Conservation (phyloP, 495 filamentous ascomycete genomes). For the Aspergillus cristatus region DNA sequence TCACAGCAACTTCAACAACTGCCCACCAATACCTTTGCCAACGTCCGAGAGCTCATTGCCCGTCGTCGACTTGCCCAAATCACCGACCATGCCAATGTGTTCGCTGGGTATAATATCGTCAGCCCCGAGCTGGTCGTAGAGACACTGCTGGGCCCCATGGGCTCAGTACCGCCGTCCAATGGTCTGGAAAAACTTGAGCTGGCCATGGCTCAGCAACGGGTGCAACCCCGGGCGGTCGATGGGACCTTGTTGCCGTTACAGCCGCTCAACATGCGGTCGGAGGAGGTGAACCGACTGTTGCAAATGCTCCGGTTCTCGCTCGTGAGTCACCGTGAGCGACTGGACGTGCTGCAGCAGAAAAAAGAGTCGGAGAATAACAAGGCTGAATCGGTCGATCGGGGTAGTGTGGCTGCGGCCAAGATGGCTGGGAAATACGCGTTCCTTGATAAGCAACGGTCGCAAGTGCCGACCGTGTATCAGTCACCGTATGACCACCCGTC, state of each 20-base stretch:
- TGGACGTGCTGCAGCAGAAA: conserved; percentile 36
- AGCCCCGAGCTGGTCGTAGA: conserved; percentile 40
- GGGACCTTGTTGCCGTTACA: conserved; percentile 34
- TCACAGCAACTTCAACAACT: conserved; percentile 30
- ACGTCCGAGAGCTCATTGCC: conserved; percentile 39
- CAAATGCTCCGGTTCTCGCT: conserved; percentile 42
- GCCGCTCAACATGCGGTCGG: conserved; percentile 39
- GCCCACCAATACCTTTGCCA: conserved; percentile 39
- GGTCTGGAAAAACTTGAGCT: conserved; percentile 40
- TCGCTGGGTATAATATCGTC: conserved; percentile 40
- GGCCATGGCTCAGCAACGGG: conserved; percentile 41
- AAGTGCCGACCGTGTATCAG: conserved; percentile 36
- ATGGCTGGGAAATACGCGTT: conserved; percentile 37
- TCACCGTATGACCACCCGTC: conserved; percentile 43
- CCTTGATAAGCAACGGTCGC: conserved; percentile 33
- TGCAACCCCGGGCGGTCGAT: conserved; percentile 36
- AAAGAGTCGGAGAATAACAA: conserved; percentile 33
- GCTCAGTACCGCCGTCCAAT: conserved; percentile 35
- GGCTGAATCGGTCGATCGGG: conserved; percentile 25
- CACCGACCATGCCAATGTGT: conserved; percentile 43
- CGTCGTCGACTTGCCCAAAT: conserved; percentile 42
- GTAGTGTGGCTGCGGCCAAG: conserved; percentile 24
- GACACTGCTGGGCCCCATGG: conserved; percentile 38
- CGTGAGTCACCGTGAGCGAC: conserved; percentile 36
- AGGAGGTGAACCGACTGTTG: conserved; percentile 37